Evolutionary conservation across 257 asterid genomes (phyloP).

Genomic region (Gentiana macrophylla): DNA sequence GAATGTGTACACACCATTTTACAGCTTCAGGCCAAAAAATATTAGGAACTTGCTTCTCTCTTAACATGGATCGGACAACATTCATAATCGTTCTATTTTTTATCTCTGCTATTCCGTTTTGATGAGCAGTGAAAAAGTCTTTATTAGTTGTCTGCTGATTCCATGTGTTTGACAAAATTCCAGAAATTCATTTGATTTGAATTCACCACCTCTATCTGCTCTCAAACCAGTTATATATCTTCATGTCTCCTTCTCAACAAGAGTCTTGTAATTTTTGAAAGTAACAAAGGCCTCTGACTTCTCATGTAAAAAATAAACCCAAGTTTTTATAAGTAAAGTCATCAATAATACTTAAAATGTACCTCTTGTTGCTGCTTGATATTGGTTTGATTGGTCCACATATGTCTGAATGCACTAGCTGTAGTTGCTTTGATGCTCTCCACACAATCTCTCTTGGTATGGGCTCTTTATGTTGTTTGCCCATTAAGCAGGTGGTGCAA

Average conservation of each 20-base stretch:
- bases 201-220: background rate
- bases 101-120: constrained; percentile 6
- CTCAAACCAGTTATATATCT: background rate
- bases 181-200: constrained; percentile 4
- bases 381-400: background rate
- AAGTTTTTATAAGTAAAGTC: background rate
- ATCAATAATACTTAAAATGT: background rate
- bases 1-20: constrained; percentile 2
- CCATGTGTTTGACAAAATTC: constrained; percentile 4
- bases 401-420: background rate
- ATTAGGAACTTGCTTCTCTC: background rate
- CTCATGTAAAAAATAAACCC: constrained; percentile 1
- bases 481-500: background rate
- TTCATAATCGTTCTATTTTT: constrained; percentile 6
- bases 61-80: background rate
- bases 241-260: constrained; percentile 16
- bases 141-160: background rate
- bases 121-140: constrained; percentile 1
- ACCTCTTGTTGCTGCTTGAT: background rate
- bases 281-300: constrained; percentile 4
- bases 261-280: constrained; percentile 3
- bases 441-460: background rate
- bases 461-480: background rate
- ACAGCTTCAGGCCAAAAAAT: constrained; percentile 2
- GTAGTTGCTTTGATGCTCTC: background rate